Evolutionary conservation across 2,329 filamentous ascomycete species (phyloP).

Genomic region (Phymatotrichopsis omnivora): DNA sequence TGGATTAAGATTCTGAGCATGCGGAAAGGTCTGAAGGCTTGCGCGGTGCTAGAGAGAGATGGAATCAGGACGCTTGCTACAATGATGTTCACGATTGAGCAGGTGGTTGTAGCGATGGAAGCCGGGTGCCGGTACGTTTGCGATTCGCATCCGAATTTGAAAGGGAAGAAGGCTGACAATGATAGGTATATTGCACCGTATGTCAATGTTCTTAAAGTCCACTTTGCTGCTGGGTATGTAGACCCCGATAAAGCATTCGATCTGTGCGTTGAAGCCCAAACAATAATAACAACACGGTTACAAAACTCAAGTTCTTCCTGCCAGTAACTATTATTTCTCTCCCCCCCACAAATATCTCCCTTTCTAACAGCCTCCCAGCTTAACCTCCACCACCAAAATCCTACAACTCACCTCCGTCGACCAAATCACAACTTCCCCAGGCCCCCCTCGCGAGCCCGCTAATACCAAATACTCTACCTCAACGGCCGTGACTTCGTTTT

Average conservation of each 20-base stretch:
- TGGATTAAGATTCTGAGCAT: slow-evolving; percentile 56
- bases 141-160: too few species aligned
- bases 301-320: slow-evolving; percentile 46
- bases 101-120: slow-evolving; percentile 49
- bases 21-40: slow-evolving; percentile 54
- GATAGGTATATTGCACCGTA: slow-evolving; percentile 56
- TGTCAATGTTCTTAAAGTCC: slow-evolving; percentile 54
- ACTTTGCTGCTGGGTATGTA: slow-evolving; percentile 44
- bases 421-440: slow-evolving; percentile 50
- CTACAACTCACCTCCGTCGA: slow-evolving; percentile 48
- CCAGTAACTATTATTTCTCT: slow-evolving; percentile 41
- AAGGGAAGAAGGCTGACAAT: too few species aligned
- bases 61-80: slow-evolving; percentile 53
- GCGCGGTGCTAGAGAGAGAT: slow-evolving; percentile 43
- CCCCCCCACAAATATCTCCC: background rate
- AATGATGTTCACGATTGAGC: slow-evolving; percentile 52
- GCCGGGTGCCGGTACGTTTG: slow-evolving; percentile 50
- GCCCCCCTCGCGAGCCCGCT: slow-evolving; percentile 42
- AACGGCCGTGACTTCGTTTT: slow-evolving; percentile 33
- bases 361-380: slow-evolving; percentile 32
- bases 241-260: slow-evolving; percentile 47
- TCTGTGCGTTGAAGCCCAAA: slow-evolving; percentile 44
- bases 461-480: slow-evolving; percentile 34
- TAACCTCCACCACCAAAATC: slow-evolving; percentile 50
- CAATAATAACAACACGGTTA: slow-evolving; percentile 41